Percentiles rank a stretch among this genome's conserved stretches.
These are phyloP conservation scores for Backusella tarrabulga DNA, from an alignment of 192 early-diverging fungal species.

Conservation along the genomic window DNA sequence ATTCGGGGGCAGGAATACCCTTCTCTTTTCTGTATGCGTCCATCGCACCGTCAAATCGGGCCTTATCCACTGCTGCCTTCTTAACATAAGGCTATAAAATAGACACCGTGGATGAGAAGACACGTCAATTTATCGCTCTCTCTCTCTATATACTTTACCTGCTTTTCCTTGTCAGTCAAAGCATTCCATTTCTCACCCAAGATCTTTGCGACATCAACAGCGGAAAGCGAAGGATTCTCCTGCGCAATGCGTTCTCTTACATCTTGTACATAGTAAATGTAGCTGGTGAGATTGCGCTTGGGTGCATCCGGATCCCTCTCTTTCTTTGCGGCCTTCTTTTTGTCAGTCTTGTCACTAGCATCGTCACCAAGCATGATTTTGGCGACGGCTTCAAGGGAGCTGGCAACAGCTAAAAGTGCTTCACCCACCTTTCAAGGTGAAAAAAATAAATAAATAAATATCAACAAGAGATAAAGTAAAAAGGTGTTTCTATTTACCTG, in stretches of 20 bases:
- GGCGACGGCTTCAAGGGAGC: neutral
- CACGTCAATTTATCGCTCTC: neutral
- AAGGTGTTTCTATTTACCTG: neutral
- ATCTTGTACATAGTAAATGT: neutral
- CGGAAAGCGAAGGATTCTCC: neutral
- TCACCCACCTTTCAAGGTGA: neutral
- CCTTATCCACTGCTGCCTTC: neutral
- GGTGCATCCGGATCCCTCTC: neutral
- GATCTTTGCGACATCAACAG: neutral
- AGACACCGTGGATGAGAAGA: neutral
- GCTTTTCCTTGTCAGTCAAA: constrained; percentile 5
- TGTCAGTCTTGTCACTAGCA: neutral
- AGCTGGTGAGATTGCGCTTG: constrained; percentile 2
- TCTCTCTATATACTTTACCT: neutral
- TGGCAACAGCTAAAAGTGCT: neutral
- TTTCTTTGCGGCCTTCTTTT: neutral
- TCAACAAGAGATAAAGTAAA: neutral
- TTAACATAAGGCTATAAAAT: neutral
- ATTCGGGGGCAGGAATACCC: neutral
- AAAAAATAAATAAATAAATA: neutral
- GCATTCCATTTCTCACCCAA: constrained; percentile 2
- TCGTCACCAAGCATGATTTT: neutral
- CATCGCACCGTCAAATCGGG: neutral
- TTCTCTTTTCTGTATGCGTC: neutral
- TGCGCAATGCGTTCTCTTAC: neutral